These are phyloP conservation scores for Metschnikowia colocasiae DNA, from an alignment of 805 yeast species.

Conservation along the genomic window DNA sequence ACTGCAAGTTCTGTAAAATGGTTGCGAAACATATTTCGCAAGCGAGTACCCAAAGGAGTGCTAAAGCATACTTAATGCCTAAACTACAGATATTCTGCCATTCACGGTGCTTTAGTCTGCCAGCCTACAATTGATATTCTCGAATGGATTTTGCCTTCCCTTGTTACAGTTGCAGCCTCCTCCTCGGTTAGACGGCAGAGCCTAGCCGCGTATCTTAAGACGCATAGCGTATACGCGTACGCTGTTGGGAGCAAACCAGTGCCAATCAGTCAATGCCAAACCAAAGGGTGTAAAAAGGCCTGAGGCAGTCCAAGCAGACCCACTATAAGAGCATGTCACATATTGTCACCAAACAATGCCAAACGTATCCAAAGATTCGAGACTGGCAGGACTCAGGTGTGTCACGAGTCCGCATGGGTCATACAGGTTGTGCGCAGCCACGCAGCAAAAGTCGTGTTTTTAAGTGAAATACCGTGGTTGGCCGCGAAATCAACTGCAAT, in stretches of 20 bases:
- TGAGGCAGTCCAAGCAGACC: too few species aligned
- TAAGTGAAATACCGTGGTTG: neutral
- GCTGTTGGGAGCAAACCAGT: too few species aligned
- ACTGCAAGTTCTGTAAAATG: neutral
- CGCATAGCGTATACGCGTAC: neutral
- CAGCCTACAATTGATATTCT: too few species aligned
- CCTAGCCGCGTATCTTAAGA: neutral
- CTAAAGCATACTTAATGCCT: neutral
- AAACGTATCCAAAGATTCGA: too few species aligned
- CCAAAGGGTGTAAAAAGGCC: too few species aligned
- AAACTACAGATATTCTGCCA: too few species aligned
- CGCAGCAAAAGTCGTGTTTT: constrained; percentile 6
- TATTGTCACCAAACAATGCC: too few species aligned
- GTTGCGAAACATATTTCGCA: neutral
- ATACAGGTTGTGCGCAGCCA: constrained; percentile 1
- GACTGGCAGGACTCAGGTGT: neutral
- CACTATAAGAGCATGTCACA: too few species aligned
- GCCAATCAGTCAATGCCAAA: too few species aligned
- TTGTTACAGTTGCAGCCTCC: too few species aligned
- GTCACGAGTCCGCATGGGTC: neutral
- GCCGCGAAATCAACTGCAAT: constrained; percentile 5
- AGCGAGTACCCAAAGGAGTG: neutral
- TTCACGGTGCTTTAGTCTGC: too few species aligned
- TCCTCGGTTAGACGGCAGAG: neutral
- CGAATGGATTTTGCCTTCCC: too few species aligned